Base-by-base conservation (phyloP, 1,139 yeast genomes). In the Diutina neorugosa region DNA sequence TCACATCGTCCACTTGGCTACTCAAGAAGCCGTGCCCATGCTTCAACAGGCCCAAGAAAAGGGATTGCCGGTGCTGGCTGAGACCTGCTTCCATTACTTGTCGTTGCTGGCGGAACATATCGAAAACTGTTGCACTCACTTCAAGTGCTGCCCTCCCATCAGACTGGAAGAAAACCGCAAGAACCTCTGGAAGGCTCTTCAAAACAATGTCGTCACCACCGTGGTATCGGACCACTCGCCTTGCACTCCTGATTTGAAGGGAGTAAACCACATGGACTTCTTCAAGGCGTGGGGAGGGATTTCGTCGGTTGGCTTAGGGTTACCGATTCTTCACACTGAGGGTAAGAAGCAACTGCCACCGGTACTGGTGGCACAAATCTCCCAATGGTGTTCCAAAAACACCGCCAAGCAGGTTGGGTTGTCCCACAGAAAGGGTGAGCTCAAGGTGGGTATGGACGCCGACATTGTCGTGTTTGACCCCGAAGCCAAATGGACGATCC, bases 241-340 rank as follows among this genome's bases (percentile, higher is more conserved):
- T 6, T 91, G 98, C 68, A 88, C 96, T 0, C 96, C 97, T 0
- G 89, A 88, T 57, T 72, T 91, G 61, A 91, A 90, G 65, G 85
- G 86, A 23, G 72, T 90, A 54, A 86, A 82, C 31, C 76, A 80
- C 55, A 97, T 97, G 52, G 96, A 91, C 64, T 91, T 90, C 65
- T 82, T 89, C 65, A 79, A 82, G 51, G 96, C 97, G 2, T 91
- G 97, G 98, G 98, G 97, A 51, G 98, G 97, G n/a, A 89, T 91
- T 52, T 78, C 96, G 2, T 86, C 96, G 1, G 94, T 91, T 27
- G 98, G 98, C 0, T 80, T 90, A 53, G 97, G 97, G 0, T 75
- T 91, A 53, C 86, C 96, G 0, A 76, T 90, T 49, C 69, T 91
- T 55, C 83, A 78, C 74, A 86, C 96, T 1, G 90, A 85, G 61